Percentiles rank a stretch among this genome's conserved stretches.
These are phyloP conservation scores for Bothriochloa decipiens DNA, from an alignment of 176 grass and related monocot species.

Conservation along the genomic window DNA sequence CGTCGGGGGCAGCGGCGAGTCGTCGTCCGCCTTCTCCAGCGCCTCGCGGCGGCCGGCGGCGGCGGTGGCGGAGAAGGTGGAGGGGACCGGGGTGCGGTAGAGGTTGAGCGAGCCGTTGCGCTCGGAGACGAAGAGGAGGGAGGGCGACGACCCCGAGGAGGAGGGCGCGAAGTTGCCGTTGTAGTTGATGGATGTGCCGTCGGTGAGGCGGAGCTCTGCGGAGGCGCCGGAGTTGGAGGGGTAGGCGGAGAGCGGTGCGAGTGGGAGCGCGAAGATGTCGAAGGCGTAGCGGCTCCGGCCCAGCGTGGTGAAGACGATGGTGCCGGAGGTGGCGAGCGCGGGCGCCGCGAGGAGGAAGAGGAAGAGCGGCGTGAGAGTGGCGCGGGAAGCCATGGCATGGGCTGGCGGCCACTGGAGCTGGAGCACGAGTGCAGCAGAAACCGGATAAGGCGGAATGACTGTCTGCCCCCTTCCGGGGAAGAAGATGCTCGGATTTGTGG, in stretches of 20 bases:
- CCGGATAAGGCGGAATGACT: neutral
- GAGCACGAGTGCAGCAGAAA: neutral
- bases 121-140: slow-evolving; percentile 79
- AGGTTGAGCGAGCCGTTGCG: slow-evolving; percentile 74
- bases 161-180: slow-evolving; percentile 82
- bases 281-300: slow-evolving; percentile 89
- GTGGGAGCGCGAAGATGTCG: slow-evolving; percentile 75
- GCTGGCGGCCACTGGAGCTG: neutral
- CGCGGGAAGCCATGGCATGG: slow-evolving; percentile 36
- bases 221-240: neutral
- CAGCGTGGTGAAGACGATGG: slow-evolving; percentile 84
- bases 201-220: slow-evolving; percentile 70
- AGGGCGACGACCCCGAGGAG: neutral
- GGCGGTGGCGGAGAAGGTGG: neutral
- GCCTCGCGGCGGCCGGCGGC: slow-evolving; percentile 25
- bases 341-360: slow-evolving; percentile 6
- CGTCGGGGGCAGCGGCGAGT: neutral
- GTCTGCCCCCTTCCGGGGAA: neutral
- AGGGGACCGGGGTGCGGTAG: slow-evolving; percentile 42
- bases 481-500: slow-evolving; percentile 4
- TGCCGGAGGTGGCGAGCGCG: slow-evolving; percentile 10
- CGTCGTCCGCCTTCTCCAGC: neutral
- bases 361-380: neutral
- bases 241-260: slow-evolving; percentile 16
- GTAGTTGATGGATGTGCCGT: slow-evolving; percentile 85